These are phyloP conservation scores for Pisolithus albus DNA, from an alignment of 768 basidiomycete genomes.

Conservation along the genomic window DNA sequence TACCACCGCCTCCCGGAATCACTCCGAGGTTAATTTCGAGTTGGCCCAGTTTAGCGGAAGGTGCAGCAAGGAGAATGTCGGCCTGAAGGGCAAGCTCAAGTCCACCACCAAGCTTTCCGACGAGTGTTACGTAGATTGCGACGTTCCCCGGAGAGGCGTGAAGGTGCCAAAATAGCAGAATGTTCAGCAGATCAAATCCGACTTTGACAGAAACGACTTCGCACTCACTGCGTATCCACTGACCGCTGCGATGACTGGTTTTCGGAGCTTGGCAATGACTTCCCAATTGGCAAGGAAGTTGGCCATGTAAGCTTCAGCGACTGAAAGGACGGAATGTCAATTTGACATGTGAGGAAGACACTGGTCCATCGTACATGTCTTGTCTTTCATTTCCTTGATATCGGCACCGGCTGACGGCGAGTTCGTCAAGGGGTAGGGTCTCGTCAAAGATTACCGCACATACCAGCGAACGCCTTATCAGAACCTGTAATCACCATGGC, in stretches of 20 bases:
- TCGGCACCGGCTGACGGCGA: constrained; percentile 76
- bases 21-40: constrained; percentile 95
- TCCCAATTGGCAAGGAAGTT: constrained; percentile 87
- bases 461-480: constrained; percentile 89
- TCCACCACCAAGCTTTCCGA: constrained; percentile 81
- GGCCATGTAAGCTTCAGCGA: constrained; percentile 79
- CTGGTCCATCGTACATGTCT: constrained; percentile 55
- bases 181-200: neutral
- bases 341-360: neutral
- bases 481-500: constrained; percentile 92
- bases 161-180: neutral
- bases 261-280: constrained; percentile 62
- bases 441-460: constrained; percentile 14
- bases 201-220: neutral
- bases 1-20: constrained; percentile 92
- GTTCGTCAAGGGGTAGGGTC: neutral
- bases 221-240: constrained; percentile 82
- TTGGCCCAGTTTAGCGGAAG: constrained; percentile 88
- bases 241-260: constrained; percentile 95
- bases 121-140: too few relatives aligned
- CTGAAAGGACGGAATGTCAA: constrained; percentile 30
- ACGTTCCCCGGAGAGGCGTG: neutral
- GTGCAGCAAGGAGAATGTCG: constrained; percentile 89
- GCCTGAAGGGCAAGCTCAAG: constrained; percentile 96
- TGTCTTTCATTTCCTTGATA: constrained; percentile 99